phyloP scores from a whole-genome alignment of 768 basidiomycete species.

The Sporobolomyces roseus region DNA sequence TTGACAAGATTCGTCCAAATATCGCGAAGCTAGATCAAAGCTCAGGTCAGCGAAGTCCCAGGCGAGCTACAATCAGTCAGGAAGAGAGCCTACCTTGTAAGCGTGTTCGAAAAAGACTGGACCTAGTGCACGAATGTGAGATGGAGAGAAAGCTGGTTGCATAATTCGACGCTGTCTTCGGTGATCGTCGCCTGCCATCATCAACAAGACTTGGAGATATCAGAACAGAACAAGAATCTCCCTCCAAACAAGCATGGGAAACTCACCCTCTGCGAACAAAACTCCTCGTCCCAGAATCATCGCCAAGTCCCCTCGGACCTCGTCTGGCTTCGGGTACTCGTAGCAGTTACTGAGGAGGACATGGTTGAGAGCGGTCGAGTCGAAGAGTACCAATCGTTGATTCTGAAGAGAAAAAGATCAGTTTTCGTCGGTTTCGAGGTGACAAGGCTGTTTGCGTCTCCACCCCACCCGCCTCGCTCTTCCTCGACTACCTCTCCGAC shows the following conservation, averaged over 20 bases:
- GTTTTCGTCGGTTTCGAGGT: too few species aligned
- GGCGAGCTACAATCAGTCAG: too few species aligned
- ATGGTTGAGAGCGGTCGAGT: conserved; percentile 35
- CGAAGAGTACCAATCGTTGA: conserved; percentile 29
- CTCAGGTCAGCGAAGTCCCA: too few species aligned
- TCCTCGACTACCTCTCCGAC: too few species aligned
- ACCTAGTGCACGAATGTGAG: conserved; percentile 25
- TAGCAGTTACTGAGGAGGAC: conserved; percentile 36
- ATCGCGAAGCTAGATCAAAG: conserved; percentile 24
- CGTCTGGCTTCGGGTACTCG: conserved; percentile 39
- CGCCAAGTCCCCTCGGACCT: conserved; percentile 32
- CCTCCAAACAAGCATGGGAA: neutral
- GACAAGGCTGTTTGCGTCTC: too few species aligned
- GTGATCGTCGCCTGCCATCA: conserved; percentile 34
- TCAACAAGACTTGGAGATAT: neutral
- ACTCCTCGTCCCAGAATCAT: conserved; percentile 41
- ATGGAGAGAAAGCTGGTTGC: conserved; percentile 31
- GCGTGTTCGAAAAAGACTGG: conserved; percentile 38
- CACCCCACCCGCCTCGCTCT: too few species aligned
- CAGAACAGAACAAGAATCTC: neutral
- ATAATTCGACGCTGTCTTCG: conserved; percentile 40
- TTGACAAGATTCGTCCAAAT: conserved; percentile 13
- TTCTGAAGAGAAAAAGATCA: conserved; percentile 10
- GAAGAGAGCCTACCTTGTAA: conserved; percentile 20
- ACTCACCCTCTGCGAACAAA: conserved; percentile 40